phyloP scores from a whole-genome alignment of 352 stramenopile species.

The Phytopythium montanum region DNA sequence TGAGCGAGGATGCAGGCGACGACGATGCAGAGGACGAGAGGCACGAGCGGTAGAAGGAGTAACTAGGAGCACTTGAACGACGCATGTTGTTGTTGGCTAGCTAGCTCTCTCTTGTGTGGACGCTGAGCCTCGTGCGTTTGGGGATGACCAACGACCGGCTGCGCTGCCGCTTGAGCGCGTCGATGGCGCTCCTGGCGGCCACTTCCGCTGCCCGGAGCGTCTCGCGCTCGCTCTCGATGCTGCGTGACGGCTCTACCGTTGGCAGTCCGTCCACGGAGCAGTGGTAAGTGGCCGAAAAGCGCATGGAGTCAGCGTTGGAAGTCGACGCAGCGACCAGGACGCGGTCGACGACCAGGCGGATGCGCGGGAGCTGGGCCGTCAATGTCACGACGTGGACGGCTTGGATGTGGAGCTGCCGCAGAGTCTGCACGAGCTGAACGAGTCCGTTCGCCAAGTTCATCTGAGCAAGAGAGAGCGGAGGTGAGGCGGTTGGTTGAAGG shows the following conservation, averaged over 20 bases:
- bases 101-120: not conserved
- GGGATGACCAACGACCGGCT: not conserved
- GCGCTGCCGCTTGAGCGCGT: not conserved
- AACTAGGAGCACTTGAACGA: too few species aligned
- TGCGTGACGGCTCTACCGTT: not conserved
- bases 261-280: constrained; percentile 9
- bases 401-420: constrained; percentile 15
- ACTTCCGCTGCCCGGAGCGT: not conserved
- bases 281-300: constrained; percentile 6
- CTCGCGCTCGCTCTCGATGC: not conserved
- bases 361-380: constrained; percentile 17
- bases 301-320: constrained; percentile 7
- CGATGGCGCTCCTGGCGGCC: not conserved
- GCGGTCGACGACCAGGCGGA: constrained; percentile 17
- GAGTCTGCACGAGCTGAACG: constrained; percentile 14
- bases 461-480: not conserved
- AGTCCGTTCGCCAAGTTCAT: constrained; percentile 15
- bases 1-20: not conserved
- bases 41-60: not conserved
- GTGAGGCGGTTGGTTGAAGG: not conserved
- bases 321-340: constrained; percentile 11
- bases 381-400: constrained; percentile 14
- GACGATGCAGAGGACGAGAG: not conserved
- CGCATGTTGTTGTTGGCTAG: too few species aligned
- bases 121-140: not conserved